These are phyloP conservation scores for Citrus inodora DNA, from an alignment of 345 rosid species.

Conservation along the genomic window DNA sequence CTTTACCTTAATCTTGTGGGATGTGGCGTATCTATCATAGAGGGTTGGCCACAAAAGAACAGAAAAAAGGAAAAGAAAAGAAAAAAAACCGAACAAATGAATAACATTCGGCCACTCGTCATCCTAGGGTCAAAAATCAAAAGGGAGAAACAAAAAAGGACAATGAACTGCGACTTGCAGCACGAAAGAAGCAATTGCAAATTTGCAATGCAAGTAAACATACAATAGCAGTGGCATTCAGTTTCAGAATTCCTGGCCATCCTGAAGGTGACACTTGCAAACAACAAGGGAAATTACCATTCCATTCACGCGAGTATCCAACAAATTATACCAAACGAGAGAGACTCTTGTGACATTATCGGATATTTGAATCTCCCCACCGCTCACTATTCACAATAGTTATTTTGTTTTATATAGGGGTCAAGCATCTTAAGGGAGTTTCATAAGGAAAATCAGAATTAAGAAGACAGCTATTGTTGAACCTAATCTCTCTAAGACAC, in stretches of 20 bases:
- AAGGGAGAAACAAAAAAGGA: background rate
- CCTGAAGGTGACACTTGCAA: too few relatives aligned
- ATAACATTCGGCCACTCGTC: background rate
- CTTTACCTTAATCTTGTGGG: too few relatives aligned
- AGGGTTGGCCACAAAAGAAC: too few relatives aligned
- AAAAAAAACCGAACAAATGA: background rate
- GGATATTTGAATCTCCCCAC: background rate
- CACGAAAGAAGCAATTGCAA: too few relatives aligned
- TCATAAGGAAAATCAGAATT: constrained; percentile 12
- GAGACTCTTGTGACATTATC: background rate
- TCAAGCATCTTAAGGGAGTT: constrained; percentile 7
- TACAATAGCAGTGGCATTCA: background rate
- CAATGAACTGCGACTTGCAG: background rate
- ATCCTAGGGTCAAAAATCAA: background rate
- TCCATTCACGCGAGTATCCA: too few relatives aligned
- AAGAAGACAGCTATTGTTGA: constrained; percentile 5
- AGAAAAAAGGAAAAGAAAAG: too few relatives aligned
- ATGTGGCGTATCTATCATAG: too few relatives aligned
- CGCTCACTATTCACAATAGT: constrained; percentile 6
- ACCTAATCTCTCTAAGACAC: constrained; percentile 25
- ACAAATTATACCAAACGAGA: too few relatives aligned
- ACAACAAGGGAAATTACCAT: too few relatives aligned
- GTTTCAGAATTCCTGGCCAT: background rate
- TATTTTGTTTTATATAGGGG: background rate
- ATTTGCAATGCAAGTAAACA: background rate